Evolutionary conservation across 2,329 filamentous ascomycete species (phyloP).

Genomic region (Orbilia oligospora): DNA sequence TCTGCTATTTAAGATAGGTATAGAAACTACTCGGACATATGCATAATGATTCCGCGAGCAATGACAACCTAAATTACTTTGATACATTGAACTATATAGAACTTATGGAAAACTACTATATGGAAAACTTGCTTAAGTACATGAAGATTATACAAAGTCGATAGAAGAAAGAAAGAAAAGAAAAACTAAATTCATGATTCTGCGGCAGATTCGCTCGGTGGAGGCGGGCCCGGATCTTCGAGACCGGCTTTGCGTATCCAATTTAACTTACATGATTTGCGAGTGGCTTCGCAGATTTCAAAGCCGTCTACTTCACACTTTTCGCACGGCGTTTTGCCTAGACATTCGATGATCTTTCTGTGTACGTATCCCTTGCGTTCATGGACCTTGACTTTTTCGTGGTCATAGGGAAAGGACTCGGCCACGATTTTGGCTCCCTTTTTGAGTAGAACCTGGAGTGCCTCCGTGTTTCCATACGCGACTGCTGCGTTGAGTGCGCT

Average conservation of each 20-base stretch:
- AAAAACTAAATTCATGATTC: no score
- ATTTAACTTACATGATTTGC: background rate
- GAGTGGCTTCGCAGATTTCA: background rate
- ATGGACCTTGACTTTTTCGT: background rate
- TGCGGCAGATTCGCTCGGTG: no score
- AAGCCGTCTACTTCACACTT: background rate
- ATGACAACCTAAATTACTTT: no score
- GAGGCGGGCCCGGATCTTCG: no score
- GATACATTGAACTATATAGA: no score
- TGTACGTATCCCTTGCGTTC: background rate
- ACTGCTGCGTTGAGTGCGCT: constrained; percentile 5
- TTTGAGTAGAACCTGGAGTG: background rate
- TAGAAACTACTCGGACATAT: no score
- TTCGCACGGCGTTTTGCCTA: background rate
- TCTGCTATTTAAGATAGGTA: no score
- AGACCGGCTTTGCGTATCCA: background rate
- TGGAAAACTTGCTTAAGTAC: background rate
- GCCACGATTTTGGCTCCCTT: background rate
- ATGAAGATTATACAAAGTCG: background rate
- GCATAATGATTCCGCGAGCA: no score
- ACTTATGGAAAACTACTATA: background rate
- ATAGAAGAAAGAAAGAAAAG: no score
- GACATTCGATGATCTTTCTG: background rate
- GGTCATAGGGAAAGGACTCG: background rate
- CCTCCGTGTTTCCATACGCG: no score